Conservation (phyloP, 2,329 filamentous ascomycete genomes). For the Penicillium sp. region DNA sequence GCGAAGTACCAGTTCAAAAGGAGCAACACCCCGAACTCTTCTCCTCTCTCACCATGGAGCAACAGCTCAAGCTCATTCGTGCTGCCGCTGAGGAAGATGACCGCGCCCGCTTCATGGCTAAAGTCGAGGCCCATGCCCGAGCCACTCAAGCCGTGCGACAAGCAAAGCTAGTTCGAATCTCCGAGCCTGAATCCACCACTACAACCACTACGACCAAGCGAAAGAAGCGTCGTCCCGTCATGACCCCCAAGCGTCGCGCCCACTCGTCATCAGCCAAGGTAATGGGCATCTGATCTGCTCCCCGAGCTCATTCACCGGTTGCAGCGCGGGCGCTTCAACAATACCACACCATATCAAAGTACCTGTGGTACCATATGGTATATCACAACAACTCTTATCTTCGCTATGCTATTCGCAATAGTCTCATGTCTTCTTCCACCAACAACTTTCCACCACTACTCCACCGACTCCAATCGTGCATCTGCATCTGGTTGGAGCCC, state of each 20-base stretch:
- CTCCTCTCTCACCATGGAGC: slow-evolving; percentile 42
- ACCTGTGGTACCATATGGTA: too few species aligned
- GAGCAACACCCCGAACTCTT: slow-evolving; percentile 23
- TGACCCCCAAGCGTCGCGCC: slow-evolving; percentile 32
- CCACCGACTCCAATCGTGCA: slow-evolving; percentile 5
- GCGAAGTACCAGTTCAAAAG: slow-evolving; percentile 28
- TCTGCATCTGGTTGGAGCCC: neutral
- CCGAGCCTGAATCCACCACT: slow-evolving; percentile 16
- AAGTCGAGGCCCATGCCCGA: slow-evolving; percentile 46
- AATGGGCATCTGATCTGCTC: neutral
- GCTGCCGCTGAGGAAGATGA: slow-evolving; percentile 42
- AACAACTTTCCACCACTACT: neutral
- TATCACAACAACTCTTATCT: slow-evolving; percentile 12
- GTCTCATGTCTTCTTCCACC: slow-evolving; percentile 11
- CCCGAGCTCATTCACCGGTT: slow-evolving; percentile 1
- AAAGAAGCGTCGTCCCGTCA: slow-evolving; percentile 35
- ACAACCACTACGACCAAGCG: slow-evolving; percentile 18
- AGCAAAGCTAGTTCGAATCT: slow-evolving; percentile 35
- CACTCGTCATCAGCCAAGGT: slow-evolving; percentile 28
- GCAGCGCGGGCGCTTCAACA: slow-evolving; percentile 28
- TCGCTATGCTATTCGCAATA: slow-evolving; percentile 5
- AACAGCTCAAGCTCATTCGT: slow-evolving; percentile 44
- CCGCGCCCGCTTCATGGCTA: slow-evolving; percentile 43
- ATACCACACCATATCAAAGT: slow-evolving; percentile 8
- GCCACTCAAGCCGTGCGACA: slow-evolving; percentile 45